Evolutionary conservation across 2,329 filamentous ascomycete genomes (phyloP).

Genomic region (Penicillium sclerotiorum): DNA sequence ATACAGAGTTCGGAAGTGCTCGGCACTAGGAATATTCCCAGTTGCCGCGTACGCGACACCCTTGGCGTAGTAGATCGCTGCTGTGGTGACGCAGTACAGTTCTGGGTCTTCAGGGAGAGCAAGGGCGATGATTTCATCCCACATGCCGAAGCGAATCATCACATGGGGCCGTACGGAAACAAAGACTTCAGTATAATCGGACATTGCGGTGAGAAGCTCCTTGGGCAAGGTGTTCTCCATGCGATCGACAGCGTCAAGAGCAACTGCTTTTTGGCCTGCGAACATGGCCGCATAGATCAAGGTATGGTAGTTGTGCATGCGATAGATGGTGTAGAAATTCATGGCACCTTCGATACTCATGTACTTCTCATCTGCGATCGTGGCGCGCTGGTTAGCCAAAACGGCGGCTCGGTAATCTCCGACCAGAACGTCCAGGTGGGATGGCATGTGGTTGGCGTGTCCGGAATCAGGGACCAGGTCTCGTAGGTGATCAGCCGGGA

Average conservation of each 20-base stretch:
- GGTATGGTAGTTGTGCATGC: slow-evolving; percentile 74
- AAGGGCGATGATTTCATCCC: slow-evolving; percentile 66
- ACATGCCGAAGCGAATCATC: slow-evolving; percentile 71
- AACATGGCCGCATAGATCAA: slow-evolving; percentile 79
- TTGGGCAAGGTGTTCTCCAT: slow-evolving; percentile 67
- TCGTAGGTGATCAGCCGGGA: slow-evolving; percentile 63
- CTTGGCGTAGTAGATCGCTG: slow-evolving; percentile 69
- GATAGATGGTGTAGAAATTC: slow-evolving; percentile 78
- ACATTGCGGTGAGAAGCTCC: slow-evolving; percentile 71
- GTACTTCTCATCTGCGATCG: slow-evolving; percentile 68
- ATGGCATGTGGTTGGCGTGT: slow-evolving; percentile 76
- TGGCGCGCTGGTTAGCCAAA: slow-evolving; percentile 66
- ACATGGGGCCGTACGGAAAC: slow-evolving; percentile 69
- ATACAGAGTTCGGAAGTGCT: slow-evolving; percentile 56
- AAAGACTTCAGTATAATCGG: slow-evolving; percentile 76
- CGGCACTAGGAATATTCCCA: slow-evolving; percentile 58
- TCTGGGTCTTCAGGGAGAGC: slow-evolving; percentile 58
- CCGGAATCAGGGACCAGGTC: slow-evolving; percentile 69
- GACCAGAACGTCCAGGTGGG: slow-evolving; percentile 72
- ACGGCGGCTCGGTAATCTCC: slow-evolving; percentile 72
- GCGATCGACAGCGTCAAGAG: slow-evolving; percentile 61
- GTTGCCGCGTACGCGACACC: slow-evolving; percentile 67
- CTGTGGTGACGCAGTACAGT: slow-evolving; percentile 70
- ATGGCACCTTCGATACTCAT: slow-evolving; percentile 58
- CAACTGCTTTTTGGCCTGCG: slow-evolving; percentile 64